Base-by-base conservation (phyloP, 2,329 filamentous ascomycete species). In the Botrytis aclada region DNA sequence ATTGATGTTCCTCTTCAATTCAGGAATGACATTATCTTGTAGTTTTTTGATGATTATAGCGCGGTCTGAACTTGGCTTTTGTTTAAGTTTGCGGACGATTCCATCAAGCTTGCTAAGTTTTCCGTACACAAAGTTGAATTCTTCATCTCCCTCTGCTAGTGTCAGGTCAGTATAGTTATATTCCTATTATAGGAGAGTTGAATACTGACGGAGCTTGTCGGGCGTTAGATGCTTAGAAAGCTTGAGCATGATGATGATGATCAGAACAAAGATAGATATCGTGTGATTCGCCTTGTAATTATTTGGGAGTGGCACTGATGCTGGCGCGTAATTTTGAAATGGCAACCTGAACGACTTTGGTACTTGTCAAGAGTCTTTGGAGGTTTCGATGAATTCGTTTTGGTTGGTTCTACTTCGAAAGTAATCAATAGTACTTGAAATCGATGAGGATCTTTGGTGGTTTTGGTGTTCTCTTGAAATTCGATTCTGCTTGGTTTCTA, bases 1-100 rank as follows among this genome's bases (percentile, higher is more conserved):
- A 6, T 2, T 4, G 25, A 51, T 22, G 16, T 14, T 9, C 5
- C 1, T 51, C 0, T 6, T 14, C 12, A n/a, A 5, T 51, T n/a
- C 9, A n/a, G 25, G 4, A 51, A 51, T 51, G 4, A 25, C 22
- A 2, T 1, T 51, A 5, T n/a, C 5, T 14, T n/a, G n/a, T 7
- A 51, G 12, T 6, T 51, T 0, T 4, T 14, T n/a, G 1, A 51
- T 51, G 14, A 14, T 14, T 14, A 5, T 1, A 3, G 47, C 9
- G 10, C 54, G 54, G 3, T 29, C n/a, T 16, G 16, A 16, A 54
- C 7, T 54, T 16, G 12, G 1, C 51, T 16, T 54, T 29, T 3
- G 51, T 14, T 7, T 7, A 29, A 54, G 51, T 5, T 29, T 20
- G 16, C 29, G 16, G 54, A 32, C 18, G 29, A 16, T 20, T 20